Evolutionary conservation across 208 protist genomes (phyloP).

Genomic region (Wallacemonas sp.): DNA sequence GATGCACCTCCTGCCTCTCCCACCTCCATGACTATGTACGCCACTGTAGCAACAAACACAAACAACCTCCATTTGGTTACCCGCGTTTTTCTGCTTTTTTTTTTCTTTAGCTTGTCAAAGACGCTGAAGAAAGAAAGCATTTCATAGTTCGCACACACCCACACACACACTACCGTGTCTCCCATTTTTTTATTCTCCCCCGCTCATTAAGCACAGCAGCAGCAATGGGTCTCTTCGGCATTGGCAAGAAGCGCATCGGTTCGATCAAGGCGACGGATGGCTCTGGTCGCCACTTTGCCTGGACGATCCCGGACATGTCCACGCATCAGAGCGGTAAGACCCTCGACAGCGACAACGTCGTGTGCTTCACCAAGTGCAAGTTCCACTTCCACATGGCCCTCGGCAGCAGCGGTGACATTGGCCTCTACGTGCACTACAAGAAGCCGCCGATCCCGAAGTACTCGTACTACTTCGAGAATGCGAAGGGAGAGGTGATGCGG

Average conservation of each 20-base stretch:
- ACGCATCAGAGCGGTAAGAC: conserved; percentile 30
- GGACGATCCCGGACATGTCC: conserved; percentile 73
- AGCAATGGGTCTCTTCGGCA: conserved; percentile 63
- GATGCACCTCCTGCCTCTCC: neutral
- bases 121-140: too few species aligned
- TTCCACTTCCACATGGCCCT: conserved; percentile 89
- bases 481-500: conserved; percentile 55
- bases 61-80: neutral
- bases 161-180: too few species aligned
- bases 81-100: too few species aligned
- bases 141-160: too few species aligned
- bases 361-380: conserved; percentile 62
- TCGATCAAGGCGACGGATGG: conserved; percentile 50
- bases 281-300: conserved; percentile 57
- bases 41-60: neutral
- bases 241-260: conserved; percentile 66
- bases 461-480: conserved; percentile 85
- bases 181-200: too few species aligned
- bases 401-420: conserved; percentile 49
- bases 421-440: conserved; percentile 91
- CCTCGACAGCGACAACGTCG: conserved; percentile 75
- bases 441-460: conserved; percentile 86
- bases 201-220: neutral
- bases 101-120: too few species aligned
- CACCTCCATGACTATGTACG: conserved; percentile 1